Evolutionary conservation across 2,329 filamentous ascomycete genomes (phyloP).

Genomic region (Xenosphaeropsis pyriputrescens): DNA sequence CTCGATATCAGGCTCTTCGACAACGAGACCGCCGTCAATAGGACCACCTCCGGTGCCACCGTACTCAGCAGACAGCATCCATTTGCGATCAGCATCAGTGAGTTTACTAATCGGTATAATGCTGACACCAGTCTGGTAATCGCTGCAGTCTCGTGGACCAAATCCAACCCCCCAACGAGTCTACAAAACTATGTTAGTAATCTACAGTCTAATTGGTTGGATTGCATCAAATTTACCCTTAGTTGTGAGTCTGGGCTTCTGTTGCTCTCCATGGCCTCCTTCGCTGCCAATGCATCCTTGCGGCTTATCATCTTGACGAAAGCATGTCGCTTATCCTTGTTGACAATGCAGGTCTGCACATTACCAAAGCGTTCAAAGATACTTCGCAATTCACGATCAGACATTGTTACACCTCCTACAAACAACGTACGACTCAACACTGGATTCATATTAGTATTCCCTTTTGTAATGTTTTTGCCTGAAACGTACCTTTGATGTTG

Average conservation of each 20-base stretch:
- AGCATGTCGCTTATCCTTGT: conserved; percentile 93
- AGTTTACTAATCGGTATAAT: conserved; percentile 85
- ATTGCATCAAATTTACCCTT: conserved; percentile 12
- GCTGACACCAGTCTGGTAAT: conserved; percentile 85
- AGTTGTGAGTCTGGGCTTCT: conserved; percentile 47
- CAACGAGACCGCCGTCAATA: conserved; percentile 71
- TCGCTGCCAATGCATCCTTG: conserved; percentile 68
- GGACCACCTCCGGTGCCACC: conserved; percentile 77
- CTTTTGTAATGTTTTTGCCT: too few species aligned
- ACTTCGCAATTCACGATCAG: conserved; percentile 66
- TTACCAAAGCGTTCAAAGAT: conserved; percentile 73
- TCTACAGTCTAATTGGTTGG: background rate
- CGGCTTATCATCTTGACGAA: conserved; percentile 98
- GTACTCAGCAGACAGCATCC: conserved; percentile 88
- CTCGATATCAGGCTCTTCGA: conserved; percentile 97
- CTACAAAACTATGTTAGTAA: conserved; percentile 24
- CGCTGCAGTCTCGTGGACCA: conserved; percentile 90
- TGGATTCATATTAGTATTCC: conserved; percentile 9
- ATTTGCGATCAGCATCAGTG: conserved; percentile 93
- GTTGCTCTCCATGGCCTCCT: conserved; percentile 73
- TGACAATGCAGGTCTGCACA: conserved; percentile 96
- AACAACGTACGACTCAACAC: conserved; percentile 92
- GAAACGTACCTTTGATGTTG: conserved; percentile 54
- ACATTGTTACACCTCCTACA: conserved; percentile 80
- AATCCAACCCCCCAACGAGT: conserved; percentile 98